Percentiles rank a stretch among this genome's conserved stretches.
Conservation (phyloP, 1,284 basidiomycete genomes). For the Veloboletus limbatus region DNA sequence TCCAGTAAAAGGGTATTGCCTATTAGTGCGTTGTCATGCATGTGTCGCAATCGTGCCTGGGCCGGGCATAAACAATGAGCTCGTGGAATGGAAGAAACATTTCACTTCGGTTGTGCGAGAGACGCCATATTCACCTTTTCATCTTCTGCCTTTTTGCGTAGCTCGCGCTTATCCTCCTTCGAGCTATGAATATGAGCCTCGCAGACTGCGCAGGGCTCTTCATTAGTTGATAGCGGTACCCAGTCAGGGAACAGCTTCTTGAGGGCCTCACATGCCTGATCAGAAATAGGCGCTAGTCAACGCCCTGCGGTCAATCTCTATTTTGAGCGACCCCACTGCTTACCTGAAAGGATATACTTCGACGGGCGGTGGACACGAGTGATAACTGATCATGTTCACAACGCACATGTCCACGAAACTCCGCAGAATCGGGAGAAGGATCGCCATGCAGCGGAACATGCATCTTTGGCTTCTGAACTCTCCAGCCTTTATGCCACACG, state of each 20-base stretch:
- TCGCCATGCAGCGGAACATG: slow-evolving; percentile 55
- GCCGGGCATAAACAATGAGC: slow-evolving; percentile 15
- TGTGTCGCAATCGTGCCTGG: slow-evolving; percentile 59
- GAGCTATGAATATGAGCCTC: slow-evolving; percentile 52
- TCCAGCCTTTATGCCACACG: slow-evolving; percentile 58
- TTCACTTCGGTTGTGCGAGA: not conserved
- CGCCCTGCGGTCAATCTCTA: slow-evolving; percentile 12
- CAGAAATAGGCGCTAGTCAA: slow-evolving; percentile 17
- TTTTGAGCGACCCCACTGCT: slow-evolving; percentile 16
- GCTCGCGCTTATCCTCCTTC: slow-evolving; percentile 55
- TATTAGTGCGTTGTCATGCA: slow-evolving; percentile 54
- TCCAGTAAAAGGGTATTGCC: slow-evolving; percentile 45
- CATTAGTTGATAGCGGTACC: slow-evolving; percentile 49
- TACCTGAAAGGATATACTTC: slow-evolving; percentile 60
- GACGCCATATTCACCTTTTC: slow-evolving; percentile 57
- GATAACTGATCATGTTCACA: slow-evolving; percentile 68
- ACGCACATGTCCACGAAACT: slow-evolving; percentile 55
- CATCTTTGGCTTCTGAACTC: slow-evolving; percentile 67
- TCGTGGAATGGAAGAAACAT: slow-evolving; percentile 10
- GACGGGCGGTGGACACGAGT: slow-evolving; percentile 51
- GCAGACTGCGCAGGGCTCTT: slow-evolving; percentile 59
- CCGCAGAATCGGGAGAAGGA: slow-evolving; percentile 58
- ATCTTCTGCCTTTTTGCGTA: slow-evolving; percentile 60
- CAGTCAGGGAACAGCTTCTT: slow-evolving; percentile 60
- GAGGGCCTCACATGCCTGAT: slow-evolving; percentile 58